A percentile compares a stretch with the other conserved stretches of the same genome.
Conservation (phyloP, 2,329 filamentous ascomycete species). For the Xylaria sp. region DNA sequence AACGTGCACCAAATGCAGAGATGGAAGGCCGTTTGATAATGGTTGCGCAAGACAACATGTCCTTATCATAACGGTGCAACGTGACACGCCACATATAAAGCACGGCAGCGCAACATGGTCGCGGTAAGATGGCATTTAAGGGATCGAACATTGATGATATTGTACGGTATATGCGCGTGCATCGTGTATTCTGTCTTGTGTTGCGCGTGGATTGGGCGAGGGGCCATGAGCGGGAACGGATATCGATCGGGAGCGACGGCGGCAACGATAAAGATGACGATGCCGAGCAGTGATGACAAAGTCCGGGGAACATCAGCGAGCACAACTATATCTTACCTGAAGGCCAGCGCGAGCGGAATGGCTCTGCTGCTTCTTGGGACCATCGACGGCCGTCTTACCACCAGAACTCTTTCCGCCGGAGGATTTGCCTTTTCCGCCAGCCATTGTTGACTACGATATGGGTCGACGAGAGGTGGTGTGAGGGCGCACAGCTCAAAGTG, state of each 20-base stretch:
- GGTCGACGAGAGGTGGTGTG: conserved; percentile 27
- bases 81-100: not conserved
- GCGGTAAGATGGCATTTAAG: not conserved
- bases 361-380: conserved; percentile 88
- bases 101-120: not conserved
- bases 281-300: conserved; percentile 8
- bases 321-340: conserved; percentile 74
- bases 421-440: conserved; percentile 94
- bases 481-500: conserved; percentile 39
- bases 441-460: conserved; percentile 59
- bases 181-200: not conserved
- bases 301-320: conserved; percentile 27
- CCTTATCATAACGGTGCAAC: conserved; percentile 10
- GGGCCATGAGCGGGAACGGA: conserved; percentile 15
- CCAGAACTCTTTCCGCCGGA: conserved; percentile 74
- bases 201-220: conserved; percentile 24
- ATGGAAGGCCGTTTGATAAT: not conserved
- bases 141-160: not conserved
- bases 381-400: conserved; percentile 63
- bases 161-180: conserved; percentile 16
- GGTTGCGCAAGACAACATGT: not conserved
- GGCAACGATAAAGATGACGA: conserved; percentile 12
- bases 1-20: not conserved
- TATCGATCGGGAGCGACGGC: conserved; percentile 10
- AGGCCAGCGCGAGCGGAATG: conserved; percentile 95